Conservation (phyloP, 176 grass and related monocot species). For the Oryza longistaminata region DNA sequence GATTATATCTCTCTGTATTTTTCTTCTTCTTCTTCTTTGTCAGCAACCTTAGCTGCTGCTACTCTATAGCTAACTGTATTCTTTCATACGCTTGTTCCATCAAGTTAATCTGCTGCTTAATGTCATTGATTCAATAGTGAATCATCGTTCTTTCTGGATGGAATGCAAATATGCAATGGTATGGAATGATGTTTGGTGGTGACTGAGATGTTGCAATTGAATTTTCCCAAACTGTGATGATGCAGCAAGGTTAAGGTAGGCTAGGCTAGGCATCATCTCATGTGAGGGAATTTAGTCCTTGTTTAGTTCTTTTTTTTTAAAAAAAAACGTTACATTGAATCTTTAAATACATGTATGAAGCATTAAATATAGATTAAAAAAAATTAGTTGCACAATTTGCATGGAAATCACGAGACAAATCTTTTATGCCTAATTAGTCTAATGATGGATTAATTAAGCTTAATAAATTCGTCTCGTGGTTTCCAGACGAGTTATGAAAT, state of each 20-base stretch:
- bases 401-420: no score
- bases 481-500: no score
- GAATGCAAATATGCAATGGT: background rate
- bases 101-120: slow-evolving; percentile 27
- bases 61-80: slow-evolving; percentile 51
- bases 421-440: no score
- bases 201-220: background rate
- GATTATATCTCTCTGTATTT: slow-evolving; percentile 25
- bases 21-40: background rate
- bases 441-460: no score
- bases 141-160: slow-evolving; percentile 20
- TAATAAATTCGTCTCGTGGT: no score
- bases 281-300: no score
- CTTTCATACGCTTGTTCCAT: slow-evolving; percentile 42
- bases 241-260: background rate
- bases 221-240: background rate
- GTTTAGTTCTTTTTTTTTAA: no score
- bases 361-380: no score
- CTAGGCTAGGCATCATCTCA: no score
- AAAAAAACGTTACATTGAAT: no score
- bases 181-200: background rate
- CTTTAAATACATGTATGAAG: no score
- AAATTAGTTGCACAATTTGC: no score
- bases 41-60: slow-evolving; percentile 34
- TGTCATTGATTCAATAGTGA: background rate